Evolutionary conservation across 495 filamentous ascomycete genomes (phyloP), one percentile per base, ranked within the genome.

Genomic region (Neurospora tetrasperma): DNA sequence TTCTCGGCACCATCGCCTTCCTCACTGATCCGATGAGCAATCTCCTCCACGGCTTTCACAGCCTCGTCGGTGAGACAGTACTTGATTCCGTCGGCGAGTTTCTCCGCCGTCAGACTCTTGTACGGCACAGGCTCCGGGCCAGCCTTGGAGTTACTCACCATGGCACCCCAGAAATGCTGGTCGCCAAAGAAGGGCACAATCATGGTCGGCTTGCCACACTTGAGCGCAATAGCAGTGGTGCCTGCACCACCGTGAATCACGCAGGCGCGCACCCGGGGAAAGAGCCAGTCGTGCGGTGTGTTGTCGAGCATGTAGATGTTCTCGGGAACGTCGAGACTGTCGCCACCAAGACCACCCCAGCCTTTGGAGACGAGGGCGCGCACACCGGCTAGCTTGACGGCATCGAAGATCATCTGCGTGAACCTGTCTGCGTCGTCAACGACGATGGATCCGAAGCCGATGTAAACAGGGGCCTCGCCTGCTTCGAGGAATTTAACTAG

Each of bases 111-210:
- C 0, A 96, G 80, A 2, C 84, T 82, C 77, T 92, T 93, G 80
- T 93, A 90, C 0, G 90, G 91, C n/a, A 94, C 87, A 2, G 92
- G 89, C 39, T 85, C 80, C 2, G 91, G 87, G 1, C 93, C 93
- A 16, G 92, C 92, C 4, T 88, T 87, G 3, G 89, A 85, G 27
- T 83, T 84, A 0, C 86, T 86, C 4, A 94, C 85, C 88, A 93
- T 93, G 5, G 85, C 80, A 11, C 92, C 93, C 93, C 93, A 97
- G 79, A 96, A 96, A 18, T 88, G 86, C 80, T 97, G 93, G 74
- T 91, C 89, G 0, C 89, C 89, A 75, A 91, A 91, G 79, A 91
- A 91, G 6, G 89, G 89, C 2, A 91, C 88, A 40, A 91, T 83
- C 84, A 91, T 88, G 20, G 88, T 90, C 27, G 89, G 89, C 73